A percentile compares a stretch with the other conserved stretches of the same genome.
Conservation (phyloP, 768 basidiomycete genomes). For the Mycena kentingensis region DNA sequence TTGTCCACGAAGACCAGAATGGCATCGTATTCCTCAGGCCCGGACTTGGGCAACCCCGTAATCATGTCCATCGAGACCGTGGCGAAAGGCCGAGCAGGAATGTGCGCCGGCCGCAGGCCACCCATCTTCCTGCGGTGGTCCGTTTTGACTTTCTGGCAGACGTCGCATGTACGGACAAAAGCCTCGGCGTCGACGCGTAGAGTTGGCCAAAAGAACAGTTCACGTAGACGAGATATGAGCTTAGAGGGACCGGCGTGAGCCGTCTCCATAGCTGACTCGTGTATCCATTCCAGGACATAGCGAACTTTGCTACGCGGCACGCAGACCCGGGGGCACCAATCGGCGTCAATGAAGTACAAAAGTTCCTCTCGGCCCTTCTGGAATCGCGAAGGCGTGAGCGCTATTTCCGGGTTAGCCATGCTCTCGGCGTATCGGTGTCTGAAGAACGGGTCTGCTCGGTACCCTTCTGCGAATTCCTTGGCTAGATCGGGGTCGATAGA, state of each 20-base stretch:
- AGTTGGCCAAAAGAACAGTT: constrained; percentile 2
- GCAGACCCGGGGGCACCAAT: constrained; percentile 7
- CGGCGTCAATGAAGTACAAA: constrained; percentile 12
- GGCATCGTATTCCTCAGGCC: constrained; percentile 22
- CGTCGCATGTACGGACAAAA: not conserved
- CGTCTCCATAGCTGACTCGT: constrained; percentile 2
- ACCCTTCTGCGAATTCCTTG: not conserved
- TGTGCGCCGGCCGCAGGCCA: constrained; percentile 1
- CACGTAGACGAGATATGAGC: not conserved
- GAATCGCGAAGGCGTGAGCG: constrained; percentile 6
- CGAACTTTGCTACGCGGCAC: constrained; percentile 23
- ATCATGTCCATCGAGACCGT: constrained; percentile 9
- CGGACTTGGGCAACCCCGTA: constrained; percentile 14
- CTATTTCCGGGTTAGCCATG: not conserved
- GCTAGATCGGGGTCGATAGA: not conserved
- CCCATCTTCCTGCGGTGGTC: constrained; percentile 8
- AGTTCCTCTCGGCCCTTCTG: constrained; percentile 5
- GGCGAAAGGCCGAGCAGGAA: constrained; percentile 5
- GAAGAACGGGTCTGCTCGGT: not conserved
- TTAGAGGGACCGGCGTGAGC: constrained; percentile 1
- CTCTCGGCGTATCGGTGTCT: not conserved
- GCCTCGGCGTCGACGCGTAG: not conserved
- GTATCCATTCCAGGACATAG: not conserved
- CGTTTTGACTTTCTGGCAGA: constrained; percentile 8
- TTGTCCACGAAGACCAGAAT: constrained; percentile 35